Conservation (phyloP, 108 stramenopile species). For the Schizochytrium sp. region DNA sequence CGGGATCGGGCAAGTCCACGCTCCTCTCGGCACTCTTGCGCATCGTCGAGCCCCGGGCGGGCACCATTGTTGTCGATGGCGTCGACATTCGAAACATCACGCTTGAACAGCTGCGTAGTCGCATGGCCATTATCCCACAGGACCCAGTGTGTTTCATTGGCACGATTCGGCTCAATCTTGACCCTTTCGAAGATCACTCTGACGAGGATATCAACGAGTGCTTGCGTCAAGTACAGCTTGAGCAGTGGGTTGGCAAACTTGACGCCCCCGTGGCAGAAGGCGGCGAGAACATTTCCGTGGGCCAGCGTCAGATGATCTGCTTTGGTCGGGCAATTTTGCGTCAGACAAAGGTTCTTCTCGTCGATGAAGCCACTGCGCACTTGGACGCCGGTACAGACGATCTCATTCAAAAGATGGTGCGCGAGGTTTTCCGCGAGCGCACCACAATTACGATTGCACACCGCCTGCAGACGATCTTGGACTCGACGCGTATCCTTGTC, state of each 20-base stretch:
- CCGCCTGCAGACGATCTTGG: conserved; percentile 88
- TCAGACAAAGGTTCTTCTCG: conserved; percentile 60
- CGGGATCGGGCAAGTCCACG: conserved; percentile 55
- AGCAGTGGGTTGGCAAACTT: conserved; percentile 50
- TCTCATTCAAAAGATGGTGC: conserved; percentile 66
- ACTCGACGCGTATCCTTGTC: conserved; percentile 77
- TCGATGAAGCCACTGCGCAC: conserved; percentile 85
- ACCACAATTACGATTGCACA: conserved; percentile 86
- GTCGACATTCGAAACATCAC: conserved; percentile 65
- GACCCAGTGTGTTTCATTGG: conserved; percentile 89
- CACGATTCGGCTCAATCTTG: conserved; percentile 74
- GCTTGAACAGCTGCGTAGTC: conserved; percentile 58
- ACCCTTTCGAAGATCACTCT: conserved; percentile 64
- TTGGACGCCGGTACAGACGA: conserved; percentile 82
- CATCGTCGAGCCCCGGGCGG: conserved; percentile 65
- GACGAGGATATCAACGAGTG: conserved; percentile 58
- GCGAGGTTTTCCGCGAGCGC: conserved; percentile 54
- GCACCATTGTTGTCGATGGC: conserved; percentile 72
- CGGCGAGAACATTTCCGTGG: conserved; percentile 78
- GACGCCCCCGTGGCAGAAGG: conserved; percentile 63
- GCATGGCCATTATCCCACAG: conserved; percentile 85
- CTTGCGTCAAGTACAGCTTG: conserved; percentile 61
- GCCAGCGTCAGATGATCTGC: conserved; percentile 87
- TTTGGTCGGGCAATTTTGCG: conserved; percentile 85
- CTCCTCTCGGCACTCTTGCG: conserved; percentile 78